Evolutionary conservation across 768 basidiomycete genomes (phyloP).

Genomic region (Xerocomus potaroensis): DNA sequence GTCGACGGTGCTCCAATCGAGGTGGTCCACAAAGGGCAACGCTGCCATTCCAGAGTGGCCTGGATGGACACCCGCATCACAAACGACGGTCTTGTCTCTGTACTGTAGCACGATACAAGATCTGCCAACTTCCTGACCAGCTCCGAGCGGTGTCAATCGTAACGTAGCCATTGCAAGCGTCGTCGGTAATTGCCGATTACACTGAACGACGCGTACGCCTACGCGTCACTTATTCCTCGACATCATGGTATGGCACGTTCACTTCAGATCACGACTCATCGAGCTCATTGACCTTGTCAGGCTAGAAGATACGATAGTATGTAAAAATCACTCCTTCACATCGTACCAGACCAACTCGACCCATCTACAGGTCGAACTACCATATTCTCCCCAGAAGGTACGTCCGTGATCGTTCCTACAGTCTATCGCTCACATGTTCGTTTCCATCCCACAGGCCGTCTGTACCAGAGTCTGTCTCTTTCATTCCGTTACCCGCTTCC

Average conservation of each 20-base stretch:
- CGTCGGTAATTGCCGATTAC: constrained; percentile 21
- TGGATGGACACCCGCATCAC: constrained; percentile 93
- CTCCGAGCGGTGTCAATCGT: constrained; percentile 84
- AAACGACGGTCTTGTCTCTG: constrained; percentile 85
- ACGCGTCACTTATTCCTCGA: constrained; percentile 24
- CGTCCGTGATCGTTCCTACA: constrained; percentile 15
- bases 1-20: constrained; percentile 97
- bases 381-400: constrained; percentile 98
- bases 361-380: constrained; percentile 78
- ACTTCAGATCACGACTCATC: neutral
- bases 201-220: constrained; percentile 20
- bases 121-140: constrained; percentile 95
- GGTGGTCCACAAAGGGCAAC: constrained; percentile 89
- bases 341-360: constrained; percentile 18
- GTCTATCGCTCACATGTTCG: constrained; percentile 9
- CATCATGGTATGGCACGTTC: constrained; percentile 51
- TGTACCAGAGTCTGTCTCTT: constrained; percentile 85
- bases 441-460: constrained; percentile 57
- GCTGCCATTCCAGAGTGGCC: constrained; percentile 91
- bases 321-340: constrained; percentile 29
- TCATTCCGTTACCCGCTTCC: neutral
- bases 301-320: constrained; percentile 94
- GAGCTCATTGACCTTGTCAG: constrained; percentile 27
- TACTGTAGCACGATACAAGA: constrained; percentile 95
- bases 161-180: constrained; percentile 55